Evolutionary conservation across 495 filamentous ascomycete genomes (phyloP).

Genomic region (Cercophora newfieldiana): DNA sequence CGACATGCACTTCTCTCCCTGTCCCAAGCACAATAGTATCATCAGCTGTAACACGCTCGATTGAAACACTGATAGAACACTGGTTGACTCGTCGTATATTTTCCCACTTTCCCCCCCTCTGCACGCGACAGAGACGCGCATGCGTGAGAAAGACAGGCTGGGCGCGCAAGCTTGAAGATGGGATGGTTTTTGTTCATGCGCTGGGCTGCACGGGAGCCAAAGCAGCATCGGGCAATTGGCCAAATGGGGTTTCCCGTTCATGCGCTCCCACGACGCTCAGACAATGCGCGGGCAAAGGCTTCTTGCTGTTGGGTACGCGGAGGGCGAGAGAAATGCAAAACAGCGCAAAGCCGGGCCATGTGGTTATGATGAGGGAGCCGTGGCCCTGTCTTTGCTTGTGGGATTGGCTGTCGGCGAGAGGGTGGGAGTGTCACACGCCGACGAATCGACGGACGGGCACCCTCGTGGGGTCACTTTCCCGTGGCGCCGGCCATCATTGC

Average conservation of each 20-base stretch:
- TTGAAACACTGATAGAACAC: neutral
- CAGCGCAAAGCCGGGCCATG: constrained; percentile 12
- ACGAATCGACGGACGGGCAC: constrained; percentile 18
- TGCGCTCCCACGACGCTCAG: constrained; percentile 10
- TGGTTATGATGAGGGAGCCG: constrained; percentile 15
- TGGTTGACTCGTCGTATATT: constrained; percentile 1
- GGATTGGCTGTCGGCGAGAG: constrained; percentile 18
- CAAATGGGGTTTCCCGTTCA: constrained; percentile 14
- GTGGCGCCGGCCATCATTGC: constrained; percentile 12
- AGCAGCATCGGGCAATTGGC: constrained; percentile 15
- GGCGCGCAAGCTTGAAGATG: constrained; percentile 8
- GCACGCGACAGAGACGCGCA: constrained; percentile 18
- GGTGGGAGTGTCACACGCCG: constrained; percentile 7
- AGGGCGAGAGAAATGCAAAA: neutral
- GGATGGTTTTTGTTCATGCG: constrained; percentile 21
- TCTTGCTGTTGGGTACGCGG: constrained; percentile 11
- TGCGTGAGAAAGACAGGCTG: constrained; percentile 2
- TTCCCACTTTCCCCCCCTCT: neutral
- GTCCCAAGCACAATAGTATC: neutral
- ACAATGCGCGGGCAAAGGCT: constrained; percentile 11
- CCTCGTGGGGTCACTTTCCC: constrained; percentile 6
- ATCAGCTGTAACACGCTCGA: neutral
- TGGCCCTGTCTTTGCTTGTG: constrained; percentile 1
- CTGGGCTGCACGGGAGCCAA: constrained; percentile 12
- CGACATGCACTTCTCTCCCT: neutral